A percentile compares a stretch with the other conserved stretches of the same genome.
These are phyloP conservation scores for Canavalia ensiformis DNA, from an alignment of 306 rosid genomes.

Conservation along the genomic window DNA sequence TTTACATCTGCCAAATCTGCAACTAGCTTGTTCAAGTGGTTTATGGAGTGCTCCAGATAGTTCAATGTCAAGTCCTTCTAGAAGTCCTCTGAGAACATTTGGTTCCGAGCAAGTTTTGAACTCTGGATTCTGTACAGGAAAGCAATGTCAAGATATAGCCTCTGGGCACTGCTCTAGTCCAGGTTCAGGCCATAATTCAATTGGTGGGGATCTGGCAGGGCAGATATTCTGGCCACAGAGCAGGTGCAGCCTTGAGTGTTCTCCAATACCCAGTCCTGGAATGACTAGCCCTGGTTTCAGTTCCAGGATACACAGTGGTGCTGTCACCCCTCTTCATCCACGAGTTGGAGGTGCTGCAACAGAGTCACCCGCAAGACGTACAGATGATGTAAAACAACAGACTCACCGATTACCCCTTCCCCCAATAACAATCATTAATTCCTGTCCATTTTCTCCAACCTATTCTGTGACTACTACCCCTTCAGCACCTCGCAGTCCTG, in stretches of 20 bases:
- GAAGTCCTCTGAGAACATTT: conserved; percentile 71
- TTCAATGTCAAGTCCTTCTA: conserved; percentile 76
- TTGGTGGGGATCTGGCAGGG: conserved; percentile 71
- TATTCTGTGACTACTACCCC: conserved; percentile 81
- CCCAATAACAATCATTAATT: conserved; percentile 61
- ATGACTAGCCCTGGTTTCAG: conserved; percentile 79
- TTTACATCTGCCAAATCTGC: conserved; percentile 65
- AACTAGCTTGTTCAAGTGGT: conserved; percentile 65
- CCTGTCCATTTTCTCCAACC: conserved; percentile 68
- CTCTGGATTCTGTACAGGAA: conserved; percentile 64
- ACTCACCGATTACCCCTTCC: conserved; percentile 85
- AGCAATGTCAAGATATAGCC: conserved; percentile 62
- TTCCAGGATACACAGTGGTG: conserved; percentile 83
- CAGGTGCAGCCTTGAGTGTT: conserved; percentile 75
- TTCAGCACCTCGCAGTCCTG: conserved; percentile 83
- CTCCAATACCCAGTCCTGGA: conserved; percentile 80
- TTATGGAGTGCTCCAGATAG: conserved; percentile 79
- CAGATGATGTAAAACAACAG: conserved; percentile 72
- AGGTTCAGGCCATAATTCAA: conserved; percentile 83
- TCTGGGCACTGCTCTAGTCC: conserved; percentile 82
- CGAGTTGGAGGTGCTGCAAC: conserved; percentile 60
- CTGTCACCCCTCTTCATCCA: conserved; percentile 81
- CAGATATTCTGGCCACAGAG: conserved; percentile 67
- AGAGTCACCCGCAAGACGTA: conserved; percentile 63
- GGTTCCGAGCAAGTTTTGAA: conserved; percentile 66